Evolutionary conservation across 441 rosid species (phyloP).

Genomic region (Euphorbia corollata): DNA sequence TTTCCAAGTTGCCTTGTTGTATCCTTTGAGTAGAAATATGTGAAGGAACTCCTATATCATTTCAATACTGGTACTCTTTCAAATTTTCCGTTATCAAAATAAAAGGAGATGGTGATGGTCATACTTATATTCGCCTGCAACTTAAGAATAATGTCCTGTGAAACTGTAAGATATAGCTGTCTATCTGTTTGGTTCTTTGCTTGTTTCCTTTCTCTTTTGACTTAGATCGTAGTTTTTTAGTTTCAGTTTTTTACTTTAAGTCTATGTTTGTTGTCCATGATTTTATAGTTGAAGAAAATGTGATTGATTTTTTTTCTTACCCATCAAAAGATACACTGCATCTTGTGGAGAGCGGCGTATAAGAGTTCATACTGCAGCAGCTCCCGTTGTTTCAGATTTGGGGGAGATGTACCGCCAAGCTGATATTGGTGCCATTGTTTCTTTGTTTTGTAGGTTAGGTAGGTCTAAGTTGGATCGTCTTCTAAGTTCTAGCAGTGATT

Average conservation of each 20-base stretch:
- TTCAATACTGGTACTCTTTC: neutral
- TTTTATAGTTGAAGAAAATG: conserved; percentile 13
- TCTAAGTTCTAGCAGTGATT: conserved; percentile 18
- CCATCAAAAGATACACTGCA: conserved; percentile 77
- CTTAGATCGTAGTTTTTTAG: too few relatives aligned
- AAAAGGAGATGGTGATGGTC: neutral
- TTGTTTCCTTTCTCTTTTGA: neutral
- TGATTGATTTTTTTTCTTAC: conserved; percentile 29
- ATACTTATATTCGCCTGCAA: too few relatives aligned
- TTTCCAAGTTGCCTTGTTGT: conserved; percentile 98
- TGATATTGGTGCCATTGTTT: conserved; percentile 81
- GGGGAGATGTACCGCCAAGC: conserved; percentile 97
- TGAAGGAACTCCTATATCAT: neutral
- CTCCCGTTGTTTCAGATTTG: conserved; percentile 86
- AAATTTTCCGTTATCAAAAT: neutral
- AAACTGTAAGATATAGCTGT: too few relatives aligned
- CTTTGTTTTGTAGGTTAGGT: conserved; percentile 85
- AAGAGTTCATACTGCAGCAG: conserved; percentile 90
- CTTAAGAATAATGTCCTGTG: too few relatives aligned
- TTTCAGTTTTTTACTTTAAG: neutral
- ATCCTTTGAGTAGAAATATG: conserved; percentile 50
- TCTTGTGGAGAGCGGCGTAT: conserved; percentile 99
- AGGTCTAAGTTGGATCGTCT: conserved; percentile 19
- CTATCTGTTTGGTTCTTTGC: too few relatives aligned
- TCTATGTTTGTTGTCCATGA: conserved; percentile 8